phyloP scores from a whole-genome alignment of 345 rosid species.

The Corchorus capsularis region DNA sequence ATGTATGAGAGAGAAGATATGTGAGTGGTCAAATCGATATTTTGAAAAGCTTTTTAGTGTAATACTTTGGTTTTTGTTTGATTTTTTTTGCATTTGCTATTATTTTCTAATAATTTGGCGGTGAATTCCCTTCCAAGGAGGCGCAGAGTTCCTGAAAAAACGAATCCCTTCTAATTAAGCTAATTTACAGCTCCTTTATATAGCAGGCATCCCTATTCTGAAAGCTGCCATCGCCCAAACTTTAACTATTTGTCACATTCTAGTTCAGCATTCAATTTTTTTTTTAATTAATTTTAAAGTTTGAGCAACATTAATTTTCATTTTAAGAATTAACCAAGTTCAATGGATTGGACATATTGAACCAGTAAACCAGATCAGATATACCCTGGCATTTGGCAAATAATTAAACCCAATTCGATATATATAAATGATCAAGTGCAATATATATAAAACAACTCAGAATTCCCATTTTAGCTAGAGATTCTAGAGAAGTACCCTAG shows the following conservation, averaged over 20 bases:
- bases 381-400: background rate
- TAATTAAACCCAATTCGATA: background rate
- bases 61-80: background rate
- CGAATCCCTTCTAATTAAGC: background rate
- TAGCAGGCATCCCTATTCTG: conserved; percentile 5
- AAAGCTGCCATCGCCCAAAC: background rate
- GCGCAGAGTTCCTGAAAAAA: background rate
- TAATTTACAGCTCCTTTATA: background rate
- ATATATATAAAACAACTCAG: no score
- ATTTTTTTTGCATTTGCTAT: background rate
- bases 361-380: background rate
- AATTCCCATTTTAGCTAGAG: no score
- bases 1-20: conserved; percentile 17
- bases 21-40: conserved; percentile 46
- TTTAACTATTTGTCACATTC: background rate
- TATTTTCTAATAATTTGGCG: background rate
- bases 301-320: background rate
- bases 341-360: background rate
- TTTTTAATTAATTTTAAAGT: background rate
- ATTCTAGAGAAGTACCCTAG: no score
- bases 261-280: background rate
- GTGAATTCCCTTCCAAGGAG: background rate
- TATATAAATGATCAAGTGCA: no score
- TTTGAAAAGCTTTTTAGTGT: conserved; percentile 17
- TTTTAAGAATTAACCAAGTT: background rate